Percentiles rank a stretch among this genome's conserved stretches.
Evolutionary conservation across 2,329 filamentous ascomycete genomes (phyloP).

Genomic region (Zarea fungicola): DNA sequence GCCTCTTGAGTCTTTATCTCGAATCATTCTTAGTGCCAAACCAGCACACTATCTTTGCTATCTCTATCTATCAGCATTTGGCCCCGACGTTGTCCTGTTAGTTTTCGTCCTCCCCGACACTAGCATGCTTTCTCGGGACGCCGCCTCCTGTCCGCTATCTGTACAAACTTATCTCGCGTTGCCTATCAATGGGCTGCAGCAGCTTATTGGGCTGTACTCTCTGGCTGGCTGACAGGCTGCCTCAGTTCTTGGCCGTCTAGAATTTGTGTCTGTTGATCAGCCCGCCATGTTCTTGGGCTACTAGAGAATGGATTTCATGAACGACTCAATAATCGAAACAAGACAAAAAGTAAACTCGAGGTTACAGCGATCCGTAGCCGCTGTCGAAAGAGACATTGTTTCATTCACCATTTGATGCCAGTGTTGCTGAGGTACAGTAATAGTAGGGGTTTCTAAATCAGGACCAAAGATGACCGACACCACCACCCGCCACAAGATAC

Average conservation of each 20-base stretch:
- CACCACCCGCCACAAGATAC: not conserved
- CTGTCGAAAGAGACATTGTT: conserved; percentile 2
- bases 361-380: no score
- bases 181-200: not conserved
- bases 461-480: not conserved
- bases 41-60: not conserved
- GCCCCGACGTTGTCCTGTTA: not conserved
- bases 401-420: conserved; percentile 7
- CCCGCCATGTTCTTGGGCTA: no score
- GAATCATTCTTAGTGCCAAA: not conserved
- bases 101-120: conserved; percentile 7
- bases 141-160: conserved; percentile 8
- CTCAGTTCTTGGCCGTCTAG: no score
- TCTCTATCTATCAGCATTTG: not conserved
- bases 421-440: not conserved
- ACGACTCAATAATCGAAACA: no score
- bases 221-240: not conserved
- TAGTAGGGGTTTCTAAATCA: not conserved
- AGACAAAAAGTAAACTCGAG: no score
- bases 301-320: no score
- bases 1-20: conserved; percentile 4
- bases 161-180: not conserved
- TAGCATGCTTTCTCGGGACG: conserved; percentile 1
- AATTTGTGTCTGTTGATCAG: no score
- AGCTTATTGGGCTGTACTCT: conserved; percentile 1